Percentiles rank a stretch among this genome's conserved stretches.
Evolutionary conservation across 2,329 filamentous ascomycete genomes (phyloP).

Genomic region (Pseudogymnoascus sp.): DNA sequence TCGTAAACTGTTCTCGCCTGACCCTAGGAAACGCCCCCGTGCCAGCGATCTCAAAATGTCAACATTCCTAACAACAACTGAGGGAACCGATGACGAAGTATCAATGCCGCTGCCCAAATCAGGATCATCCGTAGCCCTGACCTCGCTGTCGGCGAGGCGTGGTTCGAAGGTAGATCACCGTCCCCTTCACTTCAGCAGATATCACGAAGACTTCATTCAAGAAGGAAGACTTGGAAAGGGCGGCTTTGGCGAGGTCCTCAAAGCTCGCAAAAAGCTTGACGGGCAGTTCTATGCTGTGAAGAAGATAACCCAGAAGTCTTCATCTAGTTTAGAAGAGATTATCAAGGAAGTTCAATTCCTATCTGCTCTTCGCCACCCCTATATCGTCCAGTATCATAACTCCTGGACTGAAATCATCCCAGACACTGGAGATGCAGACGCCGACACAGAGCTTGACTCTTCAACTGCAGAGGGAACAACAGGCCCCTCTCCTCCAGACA

Average conservation of each 20-base stretch:
- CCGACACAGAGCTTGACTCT: conserved; percentile 44
- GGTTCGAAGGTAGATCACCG: conserved; percentile 4
- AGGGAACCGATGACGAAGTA: conserved; percentile 3
- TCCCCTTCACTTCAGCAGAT: conserved; percentile 39
- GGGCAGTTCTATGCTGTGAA: conserved; percentile 93
- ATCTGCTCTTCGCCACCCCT: conserved; percentile 86
- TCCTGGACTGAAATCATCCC: conserved; percentile 79
- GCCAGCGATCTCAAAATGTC: conserved; percentile 46
- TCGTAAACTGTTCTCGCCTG: conserved; percentile 72
- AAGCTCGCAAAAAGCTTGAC: conserved; percentile 88
- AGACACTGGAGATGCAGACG: conserved; percentile 46
- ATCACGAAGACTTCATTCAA: conserved; percentile 83
- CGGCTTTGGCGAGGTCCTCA: conserved; percentile 92
- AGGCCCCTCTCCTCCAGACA: conserved; percentile 21
- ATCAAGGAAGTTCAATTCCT: conserved; percentile 79
- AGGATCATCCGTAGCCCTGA: conserved; percentile 44
- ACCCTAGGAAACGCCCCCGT: conserved; percentile 74
- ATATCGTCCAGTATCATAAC: conserved; percentile 83
- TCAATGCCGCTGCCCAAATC: conserved; percentile 46
- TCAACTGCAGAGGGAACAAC: conserved; percentile 21
- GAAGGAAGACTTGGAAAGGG: conserved; percentile 83
- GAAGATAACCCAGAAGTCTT: conserved; percentile 79
- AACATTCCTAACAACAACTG: neutral
- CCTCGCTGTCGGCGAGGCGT: conserved; percentile 27
- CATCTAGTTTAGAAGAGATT: conserved; percentile 71